Conservation (phyloP, 169 alveolate genomes). For the Eimeria necatrix region DNA sequence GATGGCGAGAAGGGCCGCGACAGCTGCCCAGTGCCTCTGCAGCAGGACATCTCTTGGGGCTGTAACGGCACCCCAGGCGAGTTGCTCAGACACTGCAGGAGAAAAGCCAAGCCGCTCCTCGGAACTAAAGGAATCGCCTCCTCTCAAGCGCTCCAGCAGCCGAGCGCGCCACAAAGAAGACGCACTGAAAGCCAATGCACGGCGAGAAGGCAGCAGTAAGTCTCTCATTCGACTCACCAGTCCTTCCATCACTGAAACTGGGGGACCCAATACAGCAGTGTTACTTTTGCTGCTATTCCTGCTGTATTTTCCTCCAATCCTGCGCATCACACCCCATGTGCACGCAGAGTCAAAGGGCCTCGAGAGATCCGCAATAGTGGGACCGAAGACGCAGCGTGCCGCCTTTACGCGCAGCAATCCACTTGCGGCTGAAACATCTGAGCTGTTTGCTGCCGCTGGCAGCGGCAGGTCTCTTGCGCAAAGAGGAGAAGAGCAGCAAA, state of each 20-base stretch:
- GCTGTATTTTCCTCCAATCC: neutral
- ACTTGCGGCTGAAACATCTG: neutral
- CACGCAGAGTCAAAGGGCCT: conserved; percentile 51
- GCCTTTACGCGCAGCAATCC: neutral
- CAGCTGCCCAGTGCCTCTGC: conserved; percentile 59
- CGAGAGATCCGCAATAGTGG: conserved; percentile 24
- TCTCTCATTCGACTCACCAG: neutral
- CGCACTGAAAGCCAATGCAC: conserved; percentile 19
- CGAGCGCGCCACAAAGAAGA: neutral
- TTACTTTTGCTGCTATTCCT: neutral
- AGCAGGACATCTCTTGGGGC: conserved; percentile 44
- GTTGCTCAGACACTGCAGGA: conserved; percentile 26
- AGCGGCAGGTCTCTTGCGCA: conserved; percentile 8
- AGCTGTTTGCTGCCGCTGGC: neutral
- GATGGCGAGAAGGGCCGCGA: conserved; percentile 18
- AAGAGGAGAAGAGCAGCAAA: conserved; percentile 8
- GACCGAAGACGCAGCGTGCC: conserved; percentile 37
- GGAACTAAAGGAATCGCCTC: conserved; percentile 32
- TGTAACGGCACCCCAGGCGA: neutral
- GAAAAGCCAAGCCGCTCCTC: conserved; percentile 17
- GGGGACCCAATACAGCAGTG: conserved; percentile 16
- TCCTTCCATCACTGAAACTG: neutral
- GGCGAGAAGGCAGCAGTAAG: conserved; percentile 9
- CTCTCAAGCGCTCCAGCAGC: conserved; percentile 26
- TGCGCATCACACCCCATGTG: conserved; percentile 31